A percentile compares a stretch with the other conserved stretches of the same genome.
These are phyloP conservation scores for Rhexocercosporidium sp. DNA, from an alignment of 2,329 filamentous ascomycete genomes.

Conservation along the genomic window DNA sequence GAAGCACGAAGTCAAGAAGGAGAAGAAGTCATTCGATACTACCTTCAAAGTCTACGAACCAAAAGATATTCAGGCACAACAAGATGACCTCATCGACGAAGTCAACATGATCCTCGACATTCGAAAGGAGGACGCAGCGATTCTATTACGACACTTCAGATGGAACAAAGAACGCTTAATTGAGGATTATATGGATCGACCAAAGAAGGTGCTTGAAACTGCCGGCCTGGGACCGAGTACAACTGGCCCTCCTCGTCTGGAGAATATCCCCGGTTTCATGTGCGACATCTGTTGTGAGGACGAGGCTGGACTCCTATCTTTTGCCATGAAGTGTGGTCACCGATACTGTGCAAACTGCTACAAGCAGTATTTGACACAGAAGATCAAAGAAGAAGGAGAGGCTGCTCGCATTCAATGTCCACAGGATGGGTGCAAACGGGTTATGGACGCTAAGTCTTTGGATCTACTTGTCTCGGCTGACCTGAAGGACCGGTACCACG, in stretches of 20 bases:
- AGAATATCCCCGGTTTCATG: slow-evolving; percentile 75
- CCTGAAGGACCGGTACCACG: slow-evolving; percentile 71
- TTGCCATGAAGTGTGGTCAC: slow-evolving; percentile 94
- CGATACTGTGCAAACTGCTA: slow-evolving; percentile 95
- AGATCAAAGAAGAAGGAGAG: slow-evolving; percentile 95
- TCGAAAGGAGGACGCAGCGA: slow-evolving; percentile 86
- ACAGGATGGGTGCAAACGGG: slow-evolving; percentile 82
- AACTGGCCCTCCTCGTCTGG: slow-evolving; percentile 67
- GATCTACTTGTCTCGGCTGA: slow-evolving; percentile 72
- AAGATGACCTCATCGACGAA: slow-evolving; percentile 85
- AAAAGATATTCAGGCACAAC: slow-evolving; percentile 80
- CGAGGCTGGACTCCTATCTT: slow-evolving; percentile 74
- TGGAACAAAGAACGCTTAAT: slow-evolving; percentile 98
- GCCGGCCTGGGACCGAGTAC: slow-evolving; percentile 77
- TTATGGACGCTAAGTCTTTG: slow-evolving; percentile 89
- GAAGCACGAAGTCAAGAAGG: slow-evolving; percentile 72
- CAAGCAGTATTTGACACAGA: slow-evolving; percentile 85
- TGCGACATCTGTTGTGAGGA: slow-evolving; percentile 99
- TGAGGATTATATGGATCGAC: slow-evolving; percentile 93
- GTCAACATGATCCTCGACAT: slow-evolving; percentile 91
- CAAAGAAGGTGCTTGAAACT: slow-evolving; percentile 78
- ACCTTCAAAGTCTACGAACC: slow-evolving; percentile 84
- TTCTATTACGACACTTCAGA: slow-evolving; percentile 83
- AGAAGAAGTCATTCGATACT: slow-evolving; percentile 80
- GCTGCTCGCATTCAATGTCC: slow-evolving; percentile 95